phyloP scores from a whole-genome alignment of 768 basidiomycete species.

The Rhizopogon roseolus region DNA sequence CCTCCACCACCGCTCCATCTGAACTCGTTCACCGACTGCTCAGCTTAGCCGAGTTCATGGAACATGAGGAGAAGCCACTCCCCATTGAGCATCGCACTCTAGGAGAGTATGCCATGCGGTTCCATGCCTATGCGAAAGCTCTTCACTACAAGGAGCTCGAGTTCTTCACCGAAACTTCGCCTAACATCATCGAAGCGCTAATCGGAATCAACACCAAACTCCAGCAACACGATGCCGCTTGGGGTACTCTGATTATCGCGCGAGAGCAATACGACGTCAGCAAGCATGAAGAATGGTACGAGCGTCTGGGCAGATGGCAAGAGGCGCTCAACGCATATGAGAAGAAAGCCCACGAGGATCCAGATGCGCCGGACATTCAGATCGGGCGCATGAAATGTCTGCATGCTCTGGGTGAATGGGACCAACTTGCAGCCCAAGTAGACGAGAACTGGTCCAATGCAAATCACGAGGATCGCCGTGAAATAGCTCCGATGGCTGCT shows the following conservation, averaged over 20 bases:
- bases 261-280: constrained; percentile 86
- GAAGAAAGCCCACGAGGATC: constrained; percentile 70
- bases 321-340: constrained; percentile 88
- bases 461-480: constrained; percentile 75
- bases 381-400: constrained; percentile 94
- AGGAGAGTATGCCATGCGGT: constrained; percentile 90
- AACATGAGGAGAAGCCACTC: constrained; percentile 94
- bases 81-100: constrained; percentile 92
- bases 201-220: constrained; percentile 96
- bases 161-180: constrained; percentile 89
- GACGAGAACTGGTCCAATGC: constrained; percentile 85
- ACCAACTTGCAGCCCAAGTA: constrained; percentile 78
- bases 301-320: constrained; percentile 93
- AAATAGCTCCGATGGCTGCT: constrained; percentile 95
- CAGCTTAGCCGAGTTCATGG: constrained; percentile 97
- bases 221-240: constrained; percentile 96
- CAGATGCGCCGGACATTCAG: constrained; percentile 68
- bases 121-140: constrained; percentile 94
- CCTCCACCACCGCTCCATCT: constrained; percentile 68
- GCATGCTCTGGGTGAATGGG: constrained; percentile 98
- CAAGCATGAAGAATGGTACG: constrained; percentile 98
- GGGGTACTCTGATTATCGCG: constrained; percentile 91
- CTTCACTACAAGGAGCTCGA: constrained; percentile 98
- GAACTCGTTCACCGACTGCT: constrained; percentile 89
- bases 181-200: constrained; percentile 87